Evolutionary conservation across 1,139 yeast genomes (phyloP).

Genomic region (Kazachstania sp.): DNA sequence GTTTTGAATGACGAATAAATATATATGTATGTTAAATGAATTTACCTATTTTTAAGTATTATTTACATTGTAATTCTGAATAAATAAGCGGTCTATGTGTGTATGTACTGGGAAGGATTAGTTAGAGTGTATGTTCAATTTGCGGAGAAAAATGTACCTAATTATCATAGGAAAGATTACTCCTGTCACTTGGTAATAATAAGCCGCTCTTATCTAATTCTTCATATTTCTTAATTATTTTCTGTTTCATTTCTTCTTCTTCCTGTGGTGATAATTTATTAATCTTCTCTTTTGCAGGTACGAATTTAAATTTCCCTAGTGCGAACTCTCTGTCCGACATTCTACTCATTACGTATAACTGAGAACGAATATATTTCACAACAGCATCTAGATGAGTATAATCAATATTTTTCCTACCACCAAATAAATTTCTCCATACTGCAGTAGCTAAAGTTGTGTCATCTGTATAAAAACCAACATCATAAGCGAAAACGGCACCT

Average conservation of each 20-base stretch:
- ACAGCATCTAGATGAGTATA: constrained; percentile 77
- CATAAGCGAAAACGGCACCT: constrained; percentile 85
- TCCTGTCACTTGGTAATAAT: constrained; percentile 53
- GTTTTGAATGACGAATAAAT: constrained; percentile 4
- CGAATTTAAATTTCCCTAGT: constrained; percentile 76
- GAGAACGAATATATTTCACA: constrained; percentile 81
- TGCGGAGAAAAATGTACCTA: constrained; percentile 4
- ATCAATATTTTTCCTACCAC: constrained; percentile 76
- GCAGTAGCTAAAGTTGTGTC: constrained; percentile 85
- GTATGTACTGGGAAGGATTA: not conserved
- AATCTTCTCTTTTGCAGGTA: constrained; percentile 76
- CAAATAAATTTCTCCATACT: constrained; percentile 83
- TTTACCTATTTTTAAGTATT: not conserved
- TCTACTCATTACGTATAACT: constrained; percentile 74
- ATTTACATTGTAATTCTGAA: constrained; percentile 2
- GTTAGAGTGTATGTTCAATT: no score
- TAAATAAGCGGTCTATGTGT: not conserved
- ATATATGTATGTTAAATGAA: not conserved
- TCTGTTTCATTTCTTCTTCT: constrained; percentile 38
- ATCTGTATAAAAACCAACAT: constrained; percentile 78
- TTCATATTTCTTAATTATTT: constrained; percentile 39
- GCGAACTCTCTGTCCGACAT: constrained; percentile 90
- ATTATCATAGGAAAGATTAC: constrained; percentile 55
- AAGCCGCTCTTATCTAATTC: constrained; percentile 34
- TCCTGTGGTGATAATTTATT: constrained; percentile 59